Conservation (phyloP, 2,329 filamentous ascomycete genomes). For the Exophiala calicioides region DNA sequence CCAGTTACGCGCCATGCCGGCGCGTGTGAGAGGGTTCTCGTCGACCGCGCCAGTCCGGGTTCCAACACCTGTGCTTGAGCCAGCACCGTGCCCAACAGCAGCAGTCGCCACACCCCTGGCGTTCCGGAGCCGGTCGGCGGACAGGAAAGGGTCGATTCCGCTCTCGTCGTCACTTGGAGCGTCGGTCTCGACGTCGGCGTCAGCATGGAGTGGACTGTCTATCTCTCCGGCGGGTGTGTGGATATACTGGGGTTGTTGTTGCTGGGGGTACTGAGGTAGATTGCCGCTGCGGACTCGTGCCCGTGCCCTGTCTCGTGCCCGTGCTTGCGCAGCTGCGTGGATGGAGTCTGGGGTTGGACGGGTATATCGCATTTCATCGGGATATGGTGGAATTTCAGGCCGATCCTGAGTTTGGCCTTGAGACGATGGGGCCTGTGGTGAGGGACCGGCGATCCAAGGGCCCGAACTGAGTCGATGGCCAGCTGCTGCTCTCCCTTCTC, state of each 20-base stretch:
- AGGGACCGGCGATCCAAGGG: slow-evolving; percentile 21
- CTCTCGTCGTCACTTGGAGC: not conserved
- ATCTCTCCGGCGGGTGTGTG: slow-evolving; percentile 19
- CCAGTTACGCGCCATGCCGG: slow-evolving; percentile 18
- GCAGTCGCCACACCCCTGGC: too few relatives aligned
- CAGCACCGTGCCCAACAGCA: too few relatives aligned
- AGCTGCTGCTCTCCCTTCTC: slow-evolving; percentile 4
- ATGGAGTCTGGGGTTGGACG: slow-evolving; percentile 13
- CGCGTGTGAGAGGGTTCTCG: slow-evolving; percentile 13
- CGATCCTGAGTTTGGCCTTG: too few relatives aligned
- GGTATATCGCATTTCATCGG: not conserved
- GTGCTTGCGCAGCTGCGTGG: not conserved
- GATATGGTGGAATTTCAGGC: not conserved
- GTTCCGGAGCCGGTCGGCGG: not conserved
- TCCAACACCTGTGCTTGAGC: too few relatives aligned
- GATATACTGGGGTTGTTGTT: slow-evolving; percentile 8
- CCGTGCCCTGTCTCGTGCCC: not conserved
- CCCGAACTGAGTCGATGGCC: slow-evolving; percentile 16
- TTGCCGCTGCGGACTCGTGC: slow-evolving; percentile 5
- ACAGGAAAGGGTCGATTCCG: not conserved
- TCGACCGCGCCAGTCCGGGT: too few relatives aligned
- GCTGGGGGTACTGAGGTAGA: slow-evolving; percentile 3
- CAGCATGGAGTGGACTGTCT: slow-evolving; percentile 14
- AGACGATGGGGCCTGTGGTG: slow-evolving; percentile 6
- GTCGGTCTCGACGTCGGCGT: slow-evolving; percentile 9